These are phyloP conservation scores for Acanthamoeba triangularis DNA, from an alignment of 208 protist species.

Conservation along the genomic window DNA sequence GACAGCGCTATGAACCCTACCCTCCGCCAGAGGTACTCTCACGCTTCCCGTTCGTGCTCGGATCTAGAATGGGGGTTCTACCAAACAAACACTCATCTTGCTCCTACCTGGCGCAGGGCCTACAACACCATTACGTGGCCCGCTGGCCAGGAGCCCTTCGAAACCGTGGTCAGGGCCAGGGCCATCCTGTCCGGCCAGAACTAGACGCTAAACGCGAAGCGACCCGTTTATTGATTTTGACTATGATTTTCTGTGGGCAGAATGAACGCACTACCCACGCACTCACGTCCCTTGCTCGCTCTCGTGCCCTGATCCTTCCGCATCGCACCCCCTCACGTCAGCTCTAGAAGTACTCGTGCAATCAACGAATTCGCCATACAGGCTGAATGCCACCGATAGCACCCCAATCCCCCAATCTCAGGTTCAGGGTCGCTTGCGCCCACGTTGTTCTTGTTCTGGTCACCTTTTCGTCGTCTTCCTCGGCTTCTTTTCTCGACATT, in stretches of 20 bases:
- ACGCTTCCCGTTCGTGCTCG: neutral
- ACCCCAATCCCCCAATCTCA: neutral
- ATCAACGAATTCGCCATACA: neutral
- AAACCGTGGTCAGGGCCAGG: conserved; percentile 38
- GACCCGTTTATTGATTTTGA: neutral
- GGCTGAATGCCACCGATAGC: neutral
- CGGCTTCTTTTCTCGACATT: conserved; percentile 11
- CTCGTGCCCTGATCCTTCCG: neutral
- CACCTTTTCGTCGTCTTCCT: conserved; percentile 41
- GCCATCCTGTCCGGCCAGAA: conserved; percentile 43
- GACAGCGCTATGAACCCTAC: conserved; percentile 53
- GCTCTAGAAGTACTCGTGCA: neutral
- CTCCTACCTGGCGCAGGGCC: neutral
- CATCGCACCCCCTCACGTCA: neutral
- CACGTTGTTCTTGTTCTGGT: neutral
- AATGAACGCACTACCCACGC: neutral
- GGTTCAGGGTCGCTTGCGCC: neutral
- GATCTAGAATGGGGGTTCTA: neutral
- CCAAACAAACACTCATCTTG: neutral
- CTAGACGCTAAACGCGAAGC: neutral
- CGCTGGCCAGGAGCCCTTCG: conserved; percentile 60
- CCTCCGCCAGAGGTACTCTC: neutral
- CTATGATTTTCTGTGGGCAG: neutral
- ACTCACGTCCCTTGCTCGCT: neutral
- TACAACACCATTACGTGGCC: conserved; percentile 72